Base-by-base conservation (phyloP, 345 rosid species). In the Populus simonii region DNA sequence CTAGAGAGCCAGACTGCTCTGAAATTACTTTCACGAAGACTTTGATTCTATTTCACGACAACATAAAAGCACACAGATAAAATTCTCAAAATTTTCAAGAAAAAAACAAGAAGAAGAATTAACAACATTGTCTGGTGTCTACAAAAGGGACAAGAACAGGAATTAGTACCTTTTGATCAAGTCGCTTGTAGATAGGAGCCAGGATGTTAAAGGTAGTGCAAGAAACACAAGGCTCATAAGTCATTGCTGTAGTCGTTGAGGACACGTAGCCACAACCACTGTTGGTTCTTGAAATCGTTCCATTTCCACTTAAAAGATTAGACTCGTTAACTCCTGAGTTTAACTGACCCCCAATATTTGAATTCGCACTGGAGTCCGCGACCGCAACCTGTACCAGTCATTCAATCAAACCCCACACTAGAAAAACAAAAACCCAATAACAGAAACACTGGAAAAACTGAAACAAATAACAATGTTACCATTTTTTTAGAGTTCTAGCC, bases 121-220 rank as follows among this genome's bases (percentile, higher is more conserved):
- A 47, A 35, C 17, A 59, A 15, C 23, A 59, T 2, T 59, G 11
- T 59, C 15, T 59, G 65, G 27, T n/a, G 25, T 59, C 47, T 23
- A n/a, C 65, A n/a, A 10, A 59, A 59, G 65, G 29, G 29, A 10
- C 65, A 59, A 23, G 29, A 59, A 11, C 65, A 59, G 65, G n/a
- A 8, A 22, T 57, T 69, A 1, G 27, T 62, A 89, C 97, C 88
- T 88, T 82, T 22, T 82, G 84, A 76, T 91, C 97, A 38, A 90
- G 79, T 25, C 94, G 86, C 83, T 91, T 93, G 72, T 91, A 93
- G 72, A 90, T 91, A 45, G 97, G 97, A 83, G 97, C 97, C 66
- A 93, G 79, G 62, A 93, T 86, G 74, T 93, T 93, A 84, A 93
- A 93, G 79, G 97, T 93, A 16, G 95, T 93, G 74, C 93, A 92